A percentile compares a stretch with the other conserved stretches of the same genome.
Evolutionary conservation across 331 rosid species (phyloP).

Genomic region (Erythrophleum ivorense): DNA sequence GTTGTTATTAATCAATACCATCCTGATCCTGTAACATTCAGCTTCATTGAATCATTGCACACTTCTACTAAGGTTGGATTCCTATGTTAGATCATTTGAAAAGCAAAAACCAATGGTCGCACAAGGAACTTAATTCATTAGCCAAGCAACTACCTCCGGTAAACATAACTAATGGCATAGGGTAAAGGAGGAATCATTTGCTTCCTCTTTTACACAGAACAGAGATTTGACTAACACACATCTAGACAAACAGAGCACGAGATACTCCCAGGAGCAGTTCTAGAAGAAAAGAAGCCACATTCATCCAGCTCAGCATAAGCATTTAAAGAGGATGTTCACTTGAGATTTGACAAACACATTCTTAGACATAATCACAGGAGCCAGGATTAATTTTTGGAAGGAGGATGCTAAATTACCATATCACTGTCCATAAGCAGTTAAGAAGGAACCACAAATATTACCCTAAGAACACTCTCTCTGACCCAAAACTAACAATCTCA

Average conservation of each 20-base stretch:
- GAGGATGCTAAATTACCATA: slow-evolving; percentile 1
- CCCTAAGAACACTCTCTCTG: not conserved
- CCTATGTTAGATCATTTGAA: not conserved
- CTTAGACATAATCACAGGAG: not conserved
- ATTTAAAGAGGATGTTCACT: not conserved
- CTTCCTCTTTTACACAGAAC: slow-evolving; percentile 15
- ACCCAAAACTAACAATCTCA: not conserved
- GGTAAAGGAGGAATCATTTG: not conserved
- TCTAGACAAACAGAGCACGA: not conserved
- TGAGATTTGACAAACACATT: not conserved
- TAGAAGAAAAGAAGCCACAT: not conserved
- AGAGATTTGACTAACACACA: not conserved
- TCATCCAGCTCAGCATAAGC: not conserved
- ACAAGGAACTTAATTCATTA: not conserved
- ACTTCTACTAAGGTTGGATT: not conserved
- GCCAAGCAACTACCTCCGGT: not conserved
- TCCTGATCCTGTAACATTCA: not conserved
- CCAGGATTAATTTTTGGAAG: not conserved
- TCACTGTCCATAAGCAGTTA: not conserved
- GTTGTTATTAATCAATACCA: not conserved
- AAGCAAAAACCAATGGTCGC: not conserved
- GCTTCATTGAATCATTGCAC: not conserved
- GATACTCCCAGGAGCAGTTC: not conserved
- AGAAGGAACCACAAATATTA: not conserved
- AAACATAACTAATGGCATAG: not conserved